These are phyloP conservation scores for Ophiosphaerella korrae DNA, from an alignment of 2,329 filamentous ascomycete species.

Conservation along the genomic window DNA sequence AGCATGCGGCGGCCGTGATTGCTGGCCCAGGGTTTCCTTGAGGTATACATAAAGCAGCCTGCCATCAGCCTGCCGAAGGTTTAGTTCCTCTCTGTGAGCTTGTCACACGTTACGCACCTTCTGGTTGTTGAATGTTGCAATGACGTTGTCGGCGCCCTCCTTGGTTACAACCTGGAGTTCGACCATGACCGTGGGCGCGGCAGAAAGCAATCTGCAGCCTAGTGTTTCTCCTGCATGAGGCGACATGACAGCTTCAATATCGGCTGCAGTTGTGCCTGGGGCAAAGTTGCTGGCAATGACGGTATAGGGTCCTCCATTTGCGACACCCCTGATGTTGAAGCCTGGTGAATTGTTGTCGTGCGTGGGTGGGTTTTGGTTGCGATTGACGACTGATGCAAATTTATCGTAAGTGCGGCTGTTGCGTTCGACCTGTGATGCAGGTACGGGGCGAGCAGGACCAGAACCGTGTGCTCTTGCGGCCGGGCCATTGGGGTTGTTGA, in stretches of 20 bases:
- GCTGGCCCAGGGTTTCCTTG: conserved; percentile 56
- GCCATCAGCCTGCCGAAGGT: conserved; percentile 69
- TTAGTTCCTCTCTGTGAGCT: conserved; percentile 10
- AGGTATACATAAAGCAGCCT: conserved; percentile 74
- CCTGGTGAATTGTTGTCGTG: conserved; percentile 47
- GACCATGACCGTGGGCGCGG: conserved; percentile 73
- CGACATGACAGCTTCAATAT: conserved; percentile 83
- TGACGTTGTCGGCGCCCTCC: conserved; percentile 74
- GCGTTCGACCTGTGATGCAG: conserved; percentile 49
- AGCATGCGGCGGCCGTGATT: conserved; percentile 29
- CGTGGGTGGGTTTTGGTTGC: conserved; percentile 21
- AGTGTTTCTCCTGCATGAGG: conserved; percentile 69
- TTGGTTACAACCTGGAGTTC: conserved; percentile 76
- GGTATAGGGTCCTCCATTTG: conserved; percentile 69
- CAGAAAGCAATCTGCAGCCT: conserved; percentile 70
- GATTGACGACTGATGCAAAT: conserved; percentile 45
- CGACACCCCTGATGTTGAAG: conserved; percentile 71
- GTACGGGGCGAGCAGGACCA: conserved; percentile 42
- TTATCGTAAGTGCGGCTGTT: conserved; percentile 49
- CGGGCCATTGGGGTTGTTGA: conserved; percentile 47
- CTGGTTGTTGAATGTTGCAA: conserved; percentile 78
- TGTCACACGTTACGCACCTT: conserved; percentile 60
- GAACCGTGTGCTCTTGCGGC: conserved; percentile 33
- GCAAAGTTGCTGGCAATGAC: conserved; percentile 84
- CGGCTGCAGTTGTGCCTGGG: conserved; percentile 77